Base-by-base conservation (phyloP, 2,329 filamentous ascomycete genomes). In the Meredithiella fracta region DNA sequence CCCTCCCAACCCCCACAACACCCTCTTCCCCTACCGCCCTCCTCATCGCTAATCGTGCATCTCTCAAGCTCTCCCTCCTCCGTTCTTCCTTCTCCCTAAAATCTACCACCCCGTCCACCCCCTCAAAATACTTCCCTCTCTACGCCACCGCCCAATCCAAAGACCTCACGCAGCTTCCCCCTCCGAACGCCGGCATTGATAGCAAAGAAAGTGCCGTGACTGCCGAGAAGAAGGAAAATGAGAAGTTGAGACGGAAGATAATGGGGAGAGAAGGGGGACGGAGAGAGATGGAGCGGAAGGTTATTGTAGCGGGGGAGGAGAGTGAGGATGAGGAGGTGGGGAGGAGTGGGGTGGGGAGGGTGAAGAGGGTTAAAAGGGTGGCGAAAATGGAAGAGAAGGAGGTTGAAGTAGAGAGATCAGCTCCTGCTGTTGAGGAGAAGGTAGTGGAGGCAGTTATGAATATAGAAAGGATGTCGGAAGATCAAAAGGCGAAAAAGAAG, bases 1-100 rank as follows among this genome's bases (percentile, higher is more conserved):
- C 78, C 17, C 72, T 80, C 3, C 80, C 78, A 64, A 87, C 83
- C 65, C 73, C 97, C 55, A 85, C 91, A 70, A 75, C 81, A 59
- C 75, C n/a, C n/a, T n/a, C 92, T 53, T 97, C 96, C 67, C 92
- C 92, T 1, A 83, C 81, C 0, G 70, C 80, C 44, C 78, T 76
- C 59, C 79, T 90, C 63, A 87, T 52, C 50, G 22, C 29, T 17
- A 52, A 52, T 17, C 31, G 34, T 14, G 50, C 50, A n/a, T 37
- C 54, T n/a, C 54, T 55, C n/a, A 55, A 44, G 23, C 37, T 55
- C 34, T 51, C 44, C 44, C 54, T 23, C 8, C 54, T 55, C 44
- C 54, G 54, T n/a, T 37, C 54, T 3, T 55, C 54, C 6, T 55
- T 55, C 31, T 51, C 47, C 15, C 54, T 55, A 2, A n/a, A 44